Evolutionary conservation across 306 rosid genomes (phyloP).

Genomic region (Vicia faba): DNA sequence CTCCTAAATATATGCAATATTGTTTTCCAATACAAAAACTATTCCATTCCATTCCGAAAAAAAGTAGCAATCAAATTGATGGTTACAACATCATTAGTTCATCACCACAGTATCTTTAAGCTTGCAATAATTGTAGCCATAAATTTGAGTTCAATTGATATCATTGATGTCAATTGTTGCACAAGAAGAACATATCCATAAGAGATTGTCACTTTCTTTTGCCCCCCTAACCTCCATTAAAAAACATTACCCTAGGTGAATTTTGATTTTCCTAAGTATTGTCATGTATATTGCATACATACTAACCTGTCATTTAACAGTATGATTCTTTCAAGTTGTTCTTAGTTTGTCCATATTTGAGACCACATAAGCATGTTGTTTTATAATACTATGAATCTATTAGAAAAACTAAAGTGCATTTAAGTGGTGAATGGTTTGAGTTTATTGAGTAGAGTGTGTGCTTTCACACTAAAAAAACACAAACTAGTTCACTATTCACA

Average conservation of each 20-base stretch:
- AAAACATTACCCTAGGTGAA: slow-evolving; percentile 14
- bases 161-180: neutral
- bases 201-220: slow-evolving; percentile 33
- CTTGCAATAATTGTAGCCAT: slow-evolving; percentile 5
- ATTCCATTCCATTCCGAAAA: neutral
- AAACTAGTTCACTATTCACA: no score
- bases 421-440: no score
- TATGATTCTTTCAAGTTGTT: slow-evolving; percentile 36
- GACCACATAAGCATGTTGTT: slow-evolving; percentile 33
- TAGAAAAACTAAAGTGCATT: no score
- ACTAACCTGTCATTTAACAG: slow-evolving; percentile 18
- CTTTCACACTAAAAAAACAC: no score
- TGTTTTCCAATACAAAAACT: slow-evolving; percentile 4
- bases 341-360: slow-evolving; percentile 37
- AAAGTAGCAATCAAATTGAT: slow-evolving; percentile 7
- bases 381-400: slow-evolving; percentile 27
- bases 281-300: slow-evolving; percentile 21
- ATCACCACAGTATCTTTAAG: slow-evolving; percentile 16
- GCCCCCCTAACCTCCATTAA: slow-evolving; percentile 19
- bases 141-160: slow-evolving; percentile 7
- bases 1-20: slow-evolving; percentile 9
- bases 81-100: slow-evolving; percentile 9
- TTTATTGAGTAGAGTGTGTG: no score
- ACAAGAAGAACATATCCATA: neutral
- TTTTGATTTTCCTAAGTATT: slow-evolving; percentile 11